Evolutionary conservation across 495 filamentous ascomycete genomes (phyloP).

Genomic region (Penicillium riverlandense): DNA sequence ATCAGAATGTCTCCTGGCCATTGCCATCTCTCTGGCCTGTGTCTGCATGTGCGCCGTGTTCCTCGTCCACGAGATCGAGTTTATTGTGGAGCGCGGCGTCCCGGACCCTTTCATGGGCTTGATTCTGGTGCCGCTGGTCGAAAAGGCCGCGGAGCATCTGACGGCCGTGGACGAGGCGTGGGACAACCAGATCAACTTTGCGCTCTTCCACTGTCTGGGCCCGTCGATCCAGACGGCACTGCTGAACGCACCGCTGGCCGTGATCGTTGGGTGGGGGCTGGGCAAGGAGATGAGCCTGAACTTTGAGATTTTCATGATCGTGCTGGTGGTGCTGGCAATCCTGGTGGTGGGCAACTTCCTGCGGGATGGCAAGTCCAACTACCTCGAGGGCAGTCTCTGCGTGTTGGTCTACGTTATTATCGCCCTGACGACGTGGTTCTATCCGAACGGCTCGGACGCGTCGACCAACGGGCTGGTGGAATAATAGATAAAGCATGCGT

Average conservation of each 20-base stretch:
- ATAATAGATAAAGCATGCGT: too few species aligned
- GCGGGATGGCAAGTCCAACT: conserved; percentile 73
- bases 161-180: conserved; percentile 89
- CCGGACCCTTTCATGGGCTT: conserved; percentile 76
- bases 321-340: conserved; percentile 78
- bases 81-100: conserved; percentile 60
- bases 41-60: conserved; percentile 78
- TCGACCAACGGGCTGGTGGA: conserved; percentile 11
- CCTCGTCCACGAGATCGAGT: conserved; percentile 72
- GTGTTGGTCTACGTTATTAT: conserved; percentile 53
- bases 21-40: conserved; percentile 58
- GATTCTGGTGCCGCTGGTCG: conserved; percentile 69
- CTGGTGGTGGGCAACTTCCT: conserved; percentile 79
- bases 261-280: conserved; percentile 82
- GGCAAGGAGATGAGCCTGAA: conserved; percentile 65
- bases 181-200: conserved; percentile 66
- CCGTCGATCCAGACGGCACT: conserved; percentile 86
- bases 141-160: conserved; percentile 86
- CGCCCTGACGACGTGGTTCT: conserved; percentile 47
- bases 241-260: conserved; percentile 76
- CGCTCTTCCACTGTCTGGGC: conserved; percentile 81
- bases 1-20: conserved; percentile 62
- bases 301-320: conserved; percentile 86
- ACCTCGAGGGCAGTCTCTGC: conserved; percentile 71
- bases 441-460: conserved; percentile 26